These are phyloP conservation scores for Chlorella sp. DNA, from an alignment of 139 green algal genomes.

Conservation along the genomic window DNA sequence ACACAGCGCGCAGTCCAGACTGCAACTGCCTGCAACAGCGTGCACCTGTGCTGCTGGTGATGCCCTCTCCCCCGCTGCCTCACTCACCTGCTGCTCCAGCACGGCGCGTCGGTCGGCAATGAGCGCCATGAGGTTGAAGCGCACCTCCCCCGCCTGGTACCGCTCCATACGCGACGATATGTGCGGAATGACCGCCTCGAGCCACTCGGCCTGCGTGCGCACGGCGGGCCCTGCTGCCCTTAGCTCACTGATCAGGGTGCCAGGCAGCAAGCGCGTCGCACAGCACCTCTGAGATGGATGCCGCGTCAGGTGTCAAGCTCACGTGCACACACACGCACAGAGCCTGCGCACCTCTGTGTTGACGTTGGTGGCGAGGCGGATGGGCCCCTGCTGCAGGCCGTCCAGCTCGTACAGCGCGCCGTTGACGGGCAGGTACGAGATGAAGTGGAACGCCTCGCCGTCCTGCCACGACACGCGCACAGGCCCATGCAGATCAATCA, in stretches of 20 bases:
- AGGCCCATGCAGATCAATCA: too few species aligned
- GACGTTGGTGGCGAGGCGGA: constrained; percentile 50
- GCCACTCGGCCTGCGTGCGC: constrained; percentile 12
- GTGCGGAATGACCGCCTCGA: constrained; percentile 6
- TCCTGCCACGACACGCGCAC: constrained; percentile 8
- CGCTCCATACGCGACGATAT: constrained; percentile 64
- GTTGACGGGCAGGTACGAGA: constrained; percentile 35
- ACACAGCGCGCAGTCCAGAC: too few species aligned
- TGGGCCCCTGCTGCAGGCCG: constrained; percentile 90
- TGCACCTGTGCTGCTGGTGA: too few species aligned
- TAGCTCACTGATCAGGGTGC: constrained; percentile 21
- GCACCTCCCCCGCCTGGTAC: constrained; percentile 85
- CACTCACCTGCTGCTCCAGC: constrained; percentile 8
- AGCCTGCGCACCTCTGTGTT: constrained; percentile 7
- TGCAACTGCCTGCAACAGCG: too few species aligned
- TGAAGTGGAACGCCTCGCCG: constrained; percentile 43
- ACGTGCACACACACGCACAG: not conserved
- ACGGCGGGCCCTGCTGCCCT: not conserved
- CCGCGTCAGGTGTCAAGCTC: too few species aligned
- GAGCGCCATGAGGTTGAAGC: constrained; percentile 98
- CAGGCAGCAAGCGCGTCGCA: too few species aligned
- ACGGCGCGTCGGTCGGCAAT: constrained; percentile 52
- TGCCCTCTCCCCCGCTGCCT: constrained; percentile 1
- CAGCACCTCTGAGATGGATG: too few species aligned
- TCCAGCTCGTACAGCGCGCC: constrained; percentile 93